Evolutionary conservation across 2,329 filamentous ascomycete genomes (phyloP).

Genomic region (Parascedosporium putredinis): DNA sequence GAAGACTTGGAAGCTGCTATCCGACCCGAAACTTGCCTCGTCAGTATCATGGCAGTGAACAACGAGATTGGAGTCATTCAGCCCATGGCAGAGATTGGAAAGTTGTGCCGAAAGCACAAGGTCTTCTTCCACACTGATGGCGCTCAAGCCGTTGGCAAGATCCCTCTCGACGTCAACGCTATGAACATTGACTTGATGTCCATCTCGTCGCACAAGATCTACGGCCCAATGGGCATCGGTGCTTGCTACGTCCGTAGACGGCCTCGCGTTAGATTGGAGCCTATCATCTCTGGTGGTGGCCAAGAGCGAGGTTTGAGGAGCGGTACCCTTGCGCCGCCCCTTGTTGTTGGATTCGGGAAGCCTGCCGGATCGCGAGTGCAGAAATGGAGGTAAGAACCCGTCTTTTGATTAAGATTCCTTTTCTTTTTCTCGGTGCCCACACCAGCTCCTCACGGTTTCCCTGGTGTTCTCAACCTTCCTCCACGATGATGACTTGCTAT

Average conservation of each 20-base stretch:
- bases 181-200: constrained; percentile 99
- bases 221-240: constrained; percentile 93
- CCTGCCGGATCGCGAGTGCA: constrained; percentile 80
- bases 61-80: constrained; percentile 99
- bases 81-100: constrained; percentile 85
- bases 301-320: constrained; percentile 93
- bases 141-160: constrained; percentile 97
- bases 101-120: constrained; percentile 82
- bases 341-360: constrained; percentile 94
- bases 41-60: constrained; percentile 98
- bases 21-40: constrained; percentile 77
- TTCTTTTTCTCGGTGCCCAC: constrained; percentile 4
- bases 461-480: no score
- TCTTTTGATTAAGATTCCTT: constrained; percentile 10
- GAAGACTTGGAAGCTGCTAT: constrained; percentile 80
- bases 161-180: constrained; percentile 89
- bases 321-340: constrained; percentile 80
- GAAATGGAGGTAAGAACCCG: constrained; percentile 69
- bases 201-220: constrained; percentile 97
- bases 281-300: constrained; percentile 90
- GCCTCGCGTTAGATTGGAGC: constrained; percentile 86
- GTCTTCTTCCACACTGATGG: constrained; percentile 97
- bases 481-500: constrained; percentile 64
- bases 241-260: constrained; percentile 91
- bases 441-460: no score